Evolutionary conservation across 371 early-diverging fungal species (phyloP).

Genomic region (Mucor velutinosus): DNA sequence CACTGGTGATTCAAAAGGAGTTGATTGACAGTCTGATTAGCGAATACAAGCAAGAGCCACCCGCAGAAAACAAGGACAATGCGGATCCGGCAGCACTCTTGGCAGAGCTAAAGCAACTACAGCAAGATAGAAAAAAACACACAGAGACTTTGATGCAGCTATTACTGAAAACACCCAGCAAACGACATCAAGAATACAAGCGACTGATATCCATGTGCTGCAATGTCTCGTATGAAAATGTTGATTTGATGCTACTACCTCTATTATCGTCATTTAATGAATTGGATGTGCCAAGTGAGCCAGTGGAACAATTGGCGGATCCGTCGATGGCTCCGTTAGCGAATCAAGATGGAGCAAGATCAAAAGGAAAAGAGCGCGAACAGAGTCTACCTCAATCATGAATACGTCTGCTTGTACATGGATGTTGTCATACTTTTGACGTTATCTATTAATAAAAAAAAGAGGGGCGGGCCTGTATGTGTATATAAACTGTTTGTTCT

Average conservation of each 20-base stretch:
- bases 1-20: slow-evolving; percentile 10
- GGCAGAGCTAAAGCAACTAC: slow-evolving; percentile 1
- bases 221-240: slow-evolving; percentile 50
- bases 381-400: not conserved
- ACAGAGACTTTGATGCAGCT: slow-evolving; percentile 27
- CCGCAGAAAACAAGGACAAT: not conserved
- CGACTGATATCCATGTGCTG: slow-evolving; percentile 53
- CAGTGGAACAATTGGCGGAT: not conserved
- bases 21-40: not conserved
- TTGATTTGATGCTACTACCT: slow-evolving; percentile 48
- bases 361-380: not conserved
- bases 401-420: too few species aligned
- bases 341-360: not conserved
- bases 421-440: too few species aligned
- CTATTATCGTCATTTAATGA: slow-evolving; percentile 46
- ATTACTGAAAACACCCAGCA: slow-evolving; percentile 30
- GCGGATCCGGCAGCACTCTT: not conserved
- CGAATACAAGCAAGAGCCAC: slow-evolving; percentile 7
- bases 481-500: too few species aligned
- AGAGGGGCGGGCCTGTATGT: too few species aligned
- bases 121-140: slow-evolving; percentile 20
- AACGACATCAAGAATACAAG: slow-evolving; percentile 50
- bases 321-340: not conserved
- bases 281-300: not conserved
- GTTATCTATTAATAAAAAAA: too few species aligned